Conservation (phyloP, 169 alveolate species). For the Cryptosporidium parvum region DNA sequence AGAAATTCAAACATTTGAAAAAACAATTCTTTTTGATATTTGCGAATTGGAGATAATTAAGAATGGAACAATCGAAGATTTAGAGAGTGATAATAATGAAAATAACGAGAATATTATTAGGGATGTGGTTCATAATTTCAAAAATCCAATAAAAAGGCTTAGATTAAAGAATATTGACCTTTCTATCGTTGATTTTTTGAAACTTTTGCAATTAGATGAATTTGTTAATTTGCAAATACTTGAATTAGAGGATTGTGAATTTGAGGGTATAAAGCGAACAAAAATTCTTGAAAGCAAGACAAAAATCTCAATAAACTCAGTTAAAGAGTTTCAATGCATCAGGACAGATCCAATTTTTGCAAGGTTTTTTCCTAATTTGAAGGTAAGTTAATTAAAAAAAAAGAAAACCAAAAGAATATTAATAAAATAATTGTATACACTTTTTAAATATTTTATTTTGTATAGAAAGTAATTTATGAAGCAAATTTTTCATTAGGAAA, state of each 20-base stretch:
- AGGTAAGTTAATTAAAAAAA: conserved; percentile 21
- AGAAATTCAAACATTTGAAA: neutral
- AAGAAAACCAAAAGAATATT: neutral
- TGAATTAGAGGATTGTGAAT: conserved; percentile 46
- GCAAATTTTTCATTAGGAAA: conserved; percentile 1
- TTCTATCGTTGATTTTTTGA: neutral
- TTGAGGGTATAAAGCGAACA: neutral
- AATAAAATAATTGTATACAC: neutral
- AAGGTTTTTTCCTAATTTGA: conserved; percentile 17
- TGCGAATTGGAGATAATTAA: conserved; percentile 1
- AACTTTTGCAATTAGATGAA: neutral
- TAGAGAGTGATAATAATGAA: neutral
- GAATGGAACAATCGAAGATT: neutral
- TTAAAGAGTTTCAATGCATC: neutral
- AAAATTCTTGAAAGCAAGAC: neutral
- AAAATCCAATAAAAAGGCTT: neutral
- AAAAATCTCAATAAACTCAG: neutral
- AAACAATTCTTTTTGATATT: neutral
- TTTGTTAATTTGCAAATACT: neutral
- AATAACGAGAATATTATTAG: neutral
- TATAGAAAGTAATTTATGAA: conserved; percentile 14
- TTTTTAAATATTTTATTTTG: too few relatives aligned
- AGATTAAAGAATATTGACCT: conserved; percentile 1
- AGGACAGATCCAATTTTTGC: conserved; percentile 34
- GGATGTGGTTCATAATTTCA: neutral